Conservation (phyloP, 73 alveolate species). For the Tetrahymena thermophila region DNA sequence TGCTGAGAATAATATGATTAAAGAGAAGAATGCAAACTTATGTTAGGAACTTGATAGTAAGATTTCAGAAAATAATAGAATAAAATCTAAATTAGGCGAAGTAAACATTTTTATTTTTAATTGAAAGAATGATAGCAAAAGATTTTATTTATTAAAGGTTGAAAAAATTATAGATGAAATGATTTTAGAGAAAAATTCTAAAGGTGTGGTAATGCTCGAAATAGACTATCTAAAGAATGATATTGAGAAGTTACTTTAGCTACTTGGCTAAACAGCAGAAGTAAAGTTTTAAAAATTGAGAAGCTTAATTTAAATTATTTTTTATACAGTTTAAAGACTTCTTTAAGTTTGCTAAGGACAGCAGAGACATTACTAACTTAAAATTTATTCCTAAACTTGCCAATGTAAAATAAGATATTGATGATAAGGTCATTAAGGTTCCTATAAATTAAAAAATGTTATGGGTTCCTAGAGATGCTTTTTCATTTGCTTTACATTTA, state of each 20-base stretch:
- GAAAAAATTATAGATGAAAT: neutral
- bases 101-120: neutral
- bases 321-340: neutral
- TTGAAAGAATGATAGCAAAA: neutral
- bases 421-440: neutral
- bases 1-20: neutral
- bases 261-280: neutral
- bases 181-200: neutral
- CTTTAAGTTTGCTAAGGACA: slow-evolving; percentile 1
- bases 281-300: neutral
- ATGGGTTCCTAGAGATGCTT: neutral
- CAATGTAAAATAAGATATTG: neutral
- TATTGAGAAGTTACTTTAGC: neutral
- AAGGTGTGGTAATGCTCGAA: neutral
- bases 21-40: neutral
- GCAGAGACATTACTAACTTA: neutral
- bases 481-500: neutral
- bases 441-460: neutral
- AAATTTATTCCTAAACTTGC: neutral
- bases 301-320: neutral
- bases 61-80: neutral
- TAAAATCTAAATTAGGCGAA: neutral
- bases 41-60: neutral
- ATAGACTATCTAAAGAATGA: neutral
- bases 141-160: neutral